phyloP scores from a whole-genome alignment of 192 early-diverging fungal genomes.

The Rhizophagus sp. region DNA sequence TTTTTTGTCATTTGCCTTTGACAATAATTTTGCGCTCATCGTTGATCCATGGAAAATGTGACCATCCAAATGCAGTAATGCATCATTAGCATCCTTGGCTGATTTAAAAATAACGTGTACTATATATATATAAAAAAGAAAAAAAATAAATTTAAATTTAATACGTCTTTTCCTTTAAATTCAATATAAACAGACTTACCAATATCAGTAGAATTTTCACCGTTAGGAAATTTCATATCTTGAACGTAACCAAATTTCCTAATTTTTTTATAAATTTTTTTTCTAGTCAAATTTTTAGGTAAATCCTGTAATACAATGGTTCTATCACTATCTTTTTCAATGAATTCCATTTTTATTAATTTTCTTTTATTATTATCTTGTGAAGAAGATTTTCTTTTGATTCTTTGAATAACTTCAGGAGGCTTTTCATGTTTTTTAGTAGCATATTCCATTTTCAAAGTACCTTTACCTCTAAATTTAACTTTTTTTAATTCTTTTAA shows the following conservation, averaged over 20 bases:
- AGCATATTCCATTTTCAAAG: conserved; percentile 80
- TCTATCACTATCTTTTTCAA: neutral
- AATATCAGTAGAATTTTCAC: neutral
- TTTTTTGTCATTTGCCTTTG: conserved; percentile 54
- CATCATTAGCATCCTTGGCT: conserved; percentile 50
- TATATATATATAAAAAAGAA: conserved; percentile 7
- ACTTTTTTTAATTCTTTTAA: conserved; percentile 70
- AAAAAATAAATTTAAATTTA: neutral
- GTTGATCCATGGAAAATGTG: conserved; percentile 78
- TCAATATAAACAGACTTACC: neutral
- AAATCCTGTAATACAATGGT: conserved; percentile 59
- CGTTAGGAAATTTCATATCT: conserved; percentile 63
- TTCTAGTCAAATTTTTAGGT: conserved; percentile 62
- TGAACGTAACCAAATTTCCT: conserved; percentile 60
- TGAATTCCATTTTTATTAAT: conserved; percentile 5
- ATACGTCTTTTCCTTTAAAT: too few species aligned
- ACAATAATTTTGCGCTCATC: conserved; percentile 44
- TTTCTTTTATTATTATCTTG: conserved; percentile 22
- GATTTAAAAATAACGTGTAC: conserved; percentile 53
- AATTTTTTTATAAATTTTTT: conserved; percentile 76
- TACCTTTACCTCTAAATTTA: conserved; percentile 72
- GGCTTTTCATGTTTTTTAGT: conserved; percentile 48
- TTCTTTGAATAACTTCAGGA: neutral
- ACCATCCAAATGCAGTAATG: conserved; percentile 63
- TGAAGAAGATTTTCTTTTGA: conserved; percentile 1